Percentiles rank a stretch among this genome's conserved stretches.
phyloP scores from a whole-genome alignment of 2,329 filamentous ascomycete species.

The Parastagonospora avenae region DNA sequence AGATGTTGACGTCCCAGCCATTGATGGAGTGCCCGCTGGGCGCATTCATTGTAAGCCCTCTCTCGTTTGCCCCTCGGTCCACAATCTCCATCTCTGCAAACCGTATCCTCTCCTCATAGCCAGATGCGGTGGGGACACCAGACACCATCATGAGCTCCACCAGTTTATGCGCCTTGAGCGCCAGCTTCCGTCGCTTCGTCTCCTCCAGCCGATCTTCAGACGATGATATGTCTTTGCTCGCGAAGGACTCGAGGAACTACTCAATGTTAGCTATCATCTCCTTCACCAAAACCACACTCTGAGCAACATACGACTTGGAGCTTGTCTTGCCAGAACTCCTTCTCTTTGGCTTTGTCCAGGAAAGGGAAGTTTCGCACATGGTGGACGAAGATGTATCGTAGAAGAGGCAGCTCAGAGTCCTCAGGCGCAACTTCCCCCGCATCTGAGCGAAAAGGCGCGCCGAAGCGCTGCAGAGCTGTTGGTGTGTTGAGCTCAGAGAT shows the following conservation, averaged over 20 bases:
- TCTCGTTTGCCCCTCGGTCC: slow-evolving; percentile 88
- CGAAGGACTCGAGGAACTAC: slow-evolving; percentile 95
- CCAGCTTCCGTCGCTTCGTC: slow-evolving; percentile 91
- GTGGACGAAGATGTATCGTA: slow-evolving; percentile 96
- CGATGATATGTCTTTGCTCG: slow-evolving; percentile 94
- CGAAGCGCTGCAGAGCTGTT: slow-evolving; percentile 92
- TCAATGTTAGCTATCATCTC: slow-evolving; percentile 22
- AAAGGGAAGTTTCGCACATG: slow-evolving; percentile 98
- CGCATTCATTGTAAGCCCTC: slow-evolving; percentile 82
- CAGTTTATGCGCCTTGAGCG: slow-evolving; percentile 90
- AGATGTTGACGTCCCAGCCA: slow-evolving; percentile 96
- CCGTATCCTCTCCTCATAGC: slow-evolving; percentile 95
- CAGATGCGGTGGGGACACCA: slow-evolving; percentile 90
- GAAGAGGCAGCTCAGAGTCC: slow-evolving; percentile 89
- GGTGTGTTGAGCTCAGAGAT: slow-evolving; percentile 93
- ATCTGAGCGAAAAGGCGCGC: slow-evolving; percentile 91
- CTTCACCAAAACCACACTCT: slow-evolving; percentile 5
- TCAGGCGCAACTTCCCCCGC: slow-evolving; percentile 90
- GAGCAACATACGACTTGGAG: slow-evolving; percentile 77
- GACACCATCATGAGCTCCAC: slow-evolving; percentile 99
- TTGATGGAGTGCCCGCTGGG: slow-evolving; percentile 93
- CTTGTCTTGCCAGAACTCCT: slow-evolving; percentile 99
- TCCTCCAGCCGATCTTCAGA: slow-evolving; percentile 96
- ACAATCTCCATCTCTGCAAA: slow-evolving; percentile 98
- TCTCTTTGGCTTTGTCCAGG: slow-evolving; percentile 92